phyloP scores from a whole-genome alignment of 2,329 filamentous ascomycete genomes.

The Exophiala mesophila region DNA sequence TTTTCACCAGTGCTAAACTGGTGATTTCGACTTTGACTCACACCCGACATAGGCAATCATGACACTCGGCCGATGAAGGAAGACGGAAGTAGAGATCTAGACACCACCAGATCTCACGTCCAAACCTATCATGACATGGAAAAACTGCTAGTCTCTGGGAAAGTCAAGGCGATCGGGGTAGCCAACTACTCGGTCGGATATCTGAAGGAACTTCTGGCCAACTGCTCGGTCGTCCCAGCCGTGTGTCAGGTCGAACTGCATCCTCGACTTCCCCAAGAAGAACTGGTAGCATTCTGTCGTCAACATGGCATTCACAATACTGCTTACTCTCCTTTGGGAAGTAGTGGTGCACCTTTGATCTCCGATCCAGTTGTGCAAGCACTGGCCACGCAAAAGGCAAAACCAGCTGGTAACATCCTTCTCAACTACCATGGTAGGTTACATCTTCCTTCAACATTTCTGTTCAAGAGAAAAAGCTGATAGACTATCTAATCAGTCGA shows the following conservation, averaged over 20 bases:
- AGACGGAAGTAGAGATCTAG: slow-evolving; percentile 43
- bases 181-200: slow-evolving; percentile 54
- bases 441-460: neutral
- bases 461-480: neutral
- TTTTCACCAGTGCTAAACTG: no score
- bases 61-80: slow-evolving; percentile 76
- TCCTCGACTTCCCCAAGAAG: slow-evolving; percentile 59
- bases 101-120: neutral
- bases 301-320: slow-evolving; percentile 28
- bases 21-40: no score
- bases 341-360: slow-evolving; percentile 47
- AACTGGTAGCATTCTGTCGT: slow-evolving; percentile 49
- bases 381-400: slow-evolving; percentile 33
- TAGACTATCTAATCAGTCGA: neutral
- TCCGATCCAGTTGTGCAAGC: slow-evolving; percentile 43
- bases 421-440: neutral
- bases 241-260: slow-evolving; percentile 81
- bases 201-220: slow-evolving; percentile 51
- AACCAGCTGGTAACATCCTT: slow-evolving; percentile 14
- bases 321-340: slow-evolving; percentile 34
- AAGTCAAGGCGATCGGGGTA: slow-evolving; percentile 55
- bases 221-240: slow-evolving; percentile 59
- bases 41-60: slow-evolving; percentile 55
- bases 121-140: slow-evolving; percentile 61
- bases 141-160: slow-evolving; percentile 49